Evolutionary conservation across 169 alveolate species (phyloP).

Genomic region (Plasmodium yoelii): DNA sequence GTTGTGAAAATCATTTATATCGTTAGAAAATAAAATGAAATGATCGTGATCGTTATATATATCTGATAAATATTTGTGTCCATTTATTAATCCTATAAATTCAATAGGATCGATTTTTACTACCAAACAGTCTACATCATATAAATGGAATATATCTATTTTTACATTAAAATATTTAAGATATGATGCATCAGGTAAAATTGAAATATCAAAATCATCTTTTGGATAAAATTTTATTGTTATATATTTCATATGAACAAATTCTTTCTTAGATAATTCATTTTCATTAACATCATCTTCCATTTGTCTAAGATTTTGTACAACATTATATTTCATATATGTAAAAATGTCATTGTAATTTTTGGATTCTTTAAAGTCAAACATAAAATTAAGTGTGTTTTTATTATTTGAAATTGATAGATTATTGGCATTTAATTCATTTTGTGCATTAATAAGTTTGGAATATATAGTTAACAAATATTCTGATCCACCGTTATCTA

Average conservation of each 20-base stretch:
- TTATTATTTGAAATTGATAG: slow-evolving; percentile 53
- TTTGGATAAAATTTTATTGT: slow-evolving; percentile 37
- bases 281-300: not conserved
- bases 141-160: slow-evolving; percentile 43
- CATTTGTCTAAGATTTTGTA: slow-evolving; percentile 30
- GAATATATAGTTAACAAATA: slow-evolving; percentile 48
- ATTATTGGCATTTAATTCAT: slow-evolving; percentile 24
- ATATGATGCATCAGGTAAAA: slow-evolving; percentile 70
- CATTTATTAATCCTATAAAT: slow-evolving; percentile 50
- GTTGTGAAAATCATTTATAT: slow-evolving; percentile 40
- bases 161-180: slow-evolving; percentile 53
- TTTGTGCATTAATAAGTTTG: slow-evolving; percentile 50
- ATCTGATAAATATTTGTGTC: slow-evolving; percentile 44
- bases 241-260: slow-evolving; percentile 50
- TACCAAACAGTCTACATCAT: slow-evolving; percentile 38
- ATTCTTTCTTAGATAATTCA: not conserved
- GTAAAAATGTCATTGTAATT: slow-evolving; percentile 28
- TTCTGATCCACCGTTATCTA: slow-evolving; percentile 24
- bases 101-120: slow-evolving; percentile 49
- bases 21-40: slow-evolving; percentile 40
- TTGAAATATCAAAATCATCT: slow-evolving; percentile 63
- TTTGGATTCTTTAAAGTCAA: slow-evolving; percentile 27
- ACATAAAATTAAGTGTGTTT: slow-evolving; percentile 49
- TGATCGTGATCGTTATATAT: slow-evolving; percentile 65
- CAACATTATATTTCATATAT: slow-evolving; percentile 50